Conservation (phyloP, 2,329 filamentous ascomycete species). For the Trichoderma sp. region DNA sequence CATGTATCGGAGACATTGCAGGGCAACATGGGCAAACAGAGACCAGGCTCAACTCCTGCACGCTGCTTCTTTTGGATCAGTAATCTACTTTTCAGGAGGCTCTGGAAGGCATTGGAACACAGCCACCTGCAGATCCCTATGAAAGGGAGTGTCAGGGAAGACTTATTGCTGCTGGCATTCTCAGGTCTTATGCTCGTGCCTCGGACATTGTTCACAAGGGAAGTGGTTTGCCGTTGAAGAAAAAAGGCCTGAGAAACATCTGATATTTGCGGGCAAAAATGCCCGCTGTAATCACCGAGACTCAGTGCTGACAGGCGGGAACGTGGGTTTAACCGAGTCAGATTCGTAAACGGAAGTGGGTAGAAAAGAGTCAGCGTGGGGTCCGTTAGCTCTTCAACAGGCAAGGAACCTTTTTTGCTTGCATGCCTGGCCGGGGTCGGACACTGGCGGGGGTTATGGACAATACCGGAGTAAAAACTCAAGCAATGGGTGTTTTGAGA, state of each 20-base stretch:
- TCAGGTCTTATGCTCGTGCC: background rate
- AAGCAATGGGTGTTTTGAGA: background rate
- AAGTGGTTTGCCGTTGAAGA: background rate
- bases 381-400: background rate
- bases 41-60: background rate
- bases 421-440: background rate
- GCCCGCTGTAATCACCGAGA: background rate
- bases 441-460: background rate
- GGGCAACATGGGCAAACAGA: background rate
- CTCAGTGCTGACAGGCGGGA: background rate
- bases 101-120: background rate
- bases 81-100: background rate
- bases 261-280: background rate
- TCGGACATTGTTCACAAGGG: background rate
- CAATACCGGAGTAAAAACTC: background rate
- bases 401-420: background rate
- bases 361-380: background rate
- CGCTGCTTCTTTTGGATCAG: background rate
- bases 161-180: background rate
- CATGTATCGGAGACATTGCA: background rate
- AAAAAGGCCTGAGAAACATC: background rate
- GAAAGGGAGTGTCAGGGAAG: too few species aligned
- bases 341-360: background rate
- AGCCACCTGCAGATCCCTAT: background rate
- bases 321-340: background rate